Conservation (phyloP, 2,329 filamentous ascomycete species). For the Fusarium humuli region DNA sequence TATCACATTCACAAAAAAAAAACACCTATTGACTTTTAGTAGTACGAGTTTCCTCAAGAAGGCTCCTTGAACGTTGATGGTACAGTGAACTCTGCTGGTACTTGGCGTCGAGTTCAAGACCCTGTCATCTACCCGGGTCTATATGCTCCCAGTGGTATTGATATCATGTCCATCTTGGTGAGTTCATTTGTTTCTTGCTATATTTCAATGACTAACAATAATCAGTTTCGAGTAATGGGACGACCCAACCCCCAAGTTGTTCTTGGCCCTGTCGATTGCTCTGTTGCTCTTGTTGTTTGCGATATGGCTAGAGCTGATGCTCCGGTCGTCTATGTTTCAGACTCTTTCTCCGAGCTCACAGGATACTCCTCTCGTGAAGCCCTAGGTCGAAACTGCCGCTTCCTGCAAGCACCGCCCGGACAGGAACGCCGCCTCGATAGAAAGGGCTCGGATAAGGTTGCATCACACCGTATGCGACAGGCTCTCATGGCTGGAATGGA, state of each 20-base stretch:
- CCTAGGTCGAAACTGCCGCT: slow-evolving; percentile 83
- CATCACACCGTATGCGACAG: slow-evolving; percentile 65
- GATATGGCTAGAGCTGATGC: slow-evolving; percentile 78
- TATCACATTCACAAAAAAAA: background rate
- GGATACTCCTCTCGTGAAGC: slow-evolving; percentile 82
- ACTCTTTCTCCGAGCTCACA: slow-evolving; percentile 81
- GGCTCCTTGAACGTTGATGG: slow-evolving; percentile 39
- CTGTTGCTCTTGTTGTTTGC: slow-evolving; percentile 85
- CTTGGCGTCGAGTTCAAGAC: slow-evolving; percentile 53
- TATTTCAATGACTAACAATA: slow-evolving; percentile 17
- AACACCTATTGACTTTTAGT: slow-evolving; percentile 16
- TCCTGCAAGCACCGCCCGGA: slow-evolving; percentile 81
- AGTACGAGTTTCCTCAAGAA: slow-evolving; percentile 46
- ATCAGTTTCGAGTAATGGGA: slow-evolving; percentile 70
- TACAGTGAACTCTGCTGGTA: slow-evolving; percentile 27
- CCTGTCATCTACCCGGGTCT: slow-evolving; percentile 67
- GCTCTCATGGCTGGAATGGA: slow-evolving; percentile 60
- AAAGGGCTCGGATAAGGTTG: slow-evolving; percentile 56
- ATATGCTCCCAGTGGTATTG: slow-evolving; percentile 66
- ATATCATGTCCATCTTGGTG: slow-evolving; percentile 68
- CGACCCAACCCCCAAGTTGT: slow-evolving; percentile 80
- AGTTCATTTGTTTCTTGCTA: background rate
- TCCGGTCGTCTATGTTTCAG: slow-evolving; percentile 87
- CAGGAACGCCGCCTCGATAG: slow-evolving; percentile 21
- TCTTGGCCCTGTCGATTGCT: slow-evolving; percentile 84